Evolutionary conservation across 768 basidiomycete genomes (phyloP).

Genomic region (Scleroderma bovista): DNA sequence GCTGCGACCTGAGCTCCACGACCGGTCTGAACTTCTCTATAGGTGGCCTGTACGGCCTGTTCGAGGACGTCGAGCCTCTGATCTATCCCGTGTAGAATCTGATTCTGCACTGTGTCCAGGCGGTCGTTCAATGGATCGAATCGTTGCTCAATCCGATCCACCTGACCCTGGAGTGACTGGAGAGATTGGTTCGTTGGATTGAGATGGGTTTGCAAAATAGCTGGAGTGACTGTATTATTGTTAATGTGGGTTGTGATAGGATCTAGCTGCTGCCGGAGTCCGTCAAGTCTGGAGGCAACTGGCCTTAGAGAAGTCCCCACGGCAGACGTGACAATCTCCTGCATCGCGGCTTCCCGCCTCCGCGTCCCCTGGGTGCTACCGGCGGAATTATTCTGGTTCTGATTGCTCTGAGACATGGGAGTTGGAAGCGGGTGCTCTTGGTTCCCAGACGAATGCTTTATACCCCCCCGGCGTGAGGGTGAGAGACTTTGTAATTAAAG

Average conservation of each 20-base stretch:
- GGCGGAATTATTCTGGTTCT: not conserved
- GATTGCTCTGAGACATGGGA: not conserved
- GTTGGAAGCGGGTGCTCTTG: not conserved
- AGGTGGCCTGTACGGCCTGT: not conserved
- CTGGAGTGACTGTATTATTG: not conserved
- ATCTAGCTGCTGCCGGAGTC: not conserved
- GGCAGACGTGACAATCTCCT: not conserved
- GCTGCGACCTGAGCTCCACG: not conserved
- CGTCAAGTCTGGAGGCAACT: not conserved
- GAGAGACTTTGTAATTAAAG: not conserved
- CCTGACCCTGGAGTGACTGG: not conserved
- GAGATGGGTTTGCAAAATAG: not conserved
- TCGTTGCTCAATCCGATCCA: not conserved
- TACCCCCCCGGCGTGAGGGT: constrained; percentile 39
- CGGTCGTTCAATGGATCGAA: not conserved
- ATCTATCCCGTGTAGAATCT: not conserved
- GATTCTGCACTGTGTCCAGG: not conserved
- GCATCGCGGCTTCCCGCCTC: not conserved
- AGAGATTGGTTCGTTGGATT: not conserved
- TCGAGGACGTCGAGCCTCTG: not conserved
- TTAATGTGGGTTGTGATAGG: not conserved
- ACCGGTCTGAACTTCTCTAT: not conserved
- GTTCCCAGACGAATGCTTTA: too few species aligned
- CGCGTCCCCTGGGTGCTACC: not conserved
- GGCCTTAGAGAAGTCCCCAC: not conserved